A percentile compares a stretch with the other conserved stretches of the same genome.
Conservation (phyloP, 306 rosid species). For the Vigna radiata region DNA sequence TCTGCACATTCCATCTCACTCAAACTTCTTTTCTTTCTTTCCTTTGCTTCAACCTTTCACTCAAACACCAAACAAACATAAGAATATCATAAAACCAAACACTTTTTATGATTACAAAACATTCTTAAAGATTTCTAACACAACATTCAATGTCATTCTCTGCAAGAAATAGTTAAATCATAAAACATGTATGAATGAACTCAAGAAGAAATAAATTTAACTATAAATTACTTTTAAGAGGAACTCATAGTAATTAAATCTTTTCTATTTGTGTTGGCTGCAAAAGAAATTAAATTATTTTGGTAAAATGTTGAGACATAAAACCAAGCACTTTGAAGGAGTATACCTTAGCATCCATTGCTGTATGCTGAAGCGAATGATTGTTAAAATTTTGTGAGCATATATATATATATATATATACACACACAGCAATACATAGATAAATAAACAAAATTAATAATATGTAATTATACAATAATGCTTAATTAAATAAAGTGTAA, state of each 20-base stretch:
- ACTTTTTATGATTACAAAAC: too few relatives aligned
- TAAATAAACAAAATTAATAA: too few relatives aligned
- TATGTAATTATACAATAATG: too few relatives aligned
- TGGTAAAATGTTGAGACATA: not conserved
- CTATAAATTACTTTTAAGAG: not conserved
- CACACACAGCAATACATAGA: not conserved
- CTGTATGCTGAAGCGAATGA: not conserved
- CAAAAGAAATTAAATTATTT: not conserved
- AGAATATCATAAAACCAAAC: too few relatives aligned
- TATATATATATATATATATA: not conserved
- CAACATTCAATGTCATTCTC: not conserved
- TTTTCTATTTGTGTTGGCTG: too few relatives aligned
- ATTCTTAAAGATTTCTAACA: too few relatives aligned
- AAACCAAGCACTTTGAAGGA: not conserved
- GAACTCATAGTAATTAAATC: not conserved
- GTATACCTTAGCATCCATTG: not conserved
- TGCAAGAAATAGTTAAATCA: not conserved
- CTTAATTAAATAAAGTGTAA: too few relatives aligned
- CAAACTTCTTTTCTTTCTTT: not conserved
- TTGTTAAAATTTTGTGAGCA: not conserved
- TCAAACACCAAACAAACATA: not conserved
- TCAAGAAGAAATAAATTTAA: not conserved
- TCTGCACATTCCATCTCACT: not conserved
- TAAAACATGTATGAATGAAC: not conserved
- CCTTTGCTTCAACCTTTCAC: slow-evolving; percentile 28